Evolutionary conservation across 2,329 filamentous ascomycete species (phyloP).

Genomic region (Dothideomycetes sp.): DNA sequence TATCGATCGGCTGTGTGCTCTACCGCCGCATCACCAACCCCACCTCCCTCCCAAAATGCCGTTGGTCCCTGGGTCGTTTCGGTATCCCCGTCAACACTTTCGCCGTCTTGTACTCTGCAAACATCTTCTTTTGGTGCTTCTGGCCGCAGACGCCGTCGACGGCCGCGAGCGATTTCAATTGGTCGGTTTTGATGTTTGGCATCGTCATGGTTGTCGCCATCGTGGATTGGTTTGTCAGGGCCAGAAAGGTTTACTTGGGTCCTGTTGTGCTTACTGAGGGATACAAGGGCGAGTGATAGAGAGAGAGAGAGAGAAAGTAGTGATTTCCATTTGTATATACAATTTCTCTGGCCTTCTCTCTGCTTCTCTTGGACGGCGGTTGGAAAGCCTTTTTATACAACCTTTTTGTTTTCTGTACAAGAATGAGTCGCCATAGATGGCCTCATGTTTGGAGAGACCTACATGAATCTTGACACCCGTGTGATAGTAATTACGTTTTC

Average conservation of each 20-base stretch:
- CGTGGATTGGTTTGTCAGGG: constrained; percentile 15
- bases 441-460: too few species aligned
- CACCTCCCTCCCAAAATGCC: constrained; percentile 19
- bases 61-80: constrained; percentile 30
- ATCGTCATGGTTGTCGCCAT: constrained; percentile 14
- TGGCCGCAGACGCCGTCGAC: constrained; percentile 22
- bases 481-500: too few species aligned
- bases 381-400: too few species aligned
- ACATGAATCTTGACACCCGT: too few species aligned
- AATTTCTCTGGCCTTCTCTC: too few species aligned
- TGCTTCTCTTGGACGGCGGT: too few species aligned
- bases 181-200: constrained; percentile 18
- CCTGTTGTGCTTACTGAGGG: constrained; percentile 16
- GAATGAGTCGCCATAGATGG: too few species aligned
- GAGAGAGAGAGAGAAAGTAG: too few species aligned
- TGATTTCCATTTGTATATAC: too few species aligned
- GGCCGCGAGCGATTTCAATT: constrained; percentile 17
- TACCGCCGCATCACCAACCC: constrained; percentile 19
- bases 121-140: constrained; percentile 31
- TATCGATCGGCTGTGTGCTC: constrained; percentile 21
- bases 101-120: constrained; percentile 27
- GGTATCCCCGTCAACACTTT: constrained; percentile 31
- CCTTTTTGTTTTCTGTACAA: too few species aligned
- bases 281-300: constrained; percentile 13
- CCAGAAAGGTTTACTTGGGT: constrained; percentile 15